Evolutionary conservation across 83 land plant species (phyloP), one percentile per base, ranked within the genome.

Genomic region (Larix sibirica): DNA sequence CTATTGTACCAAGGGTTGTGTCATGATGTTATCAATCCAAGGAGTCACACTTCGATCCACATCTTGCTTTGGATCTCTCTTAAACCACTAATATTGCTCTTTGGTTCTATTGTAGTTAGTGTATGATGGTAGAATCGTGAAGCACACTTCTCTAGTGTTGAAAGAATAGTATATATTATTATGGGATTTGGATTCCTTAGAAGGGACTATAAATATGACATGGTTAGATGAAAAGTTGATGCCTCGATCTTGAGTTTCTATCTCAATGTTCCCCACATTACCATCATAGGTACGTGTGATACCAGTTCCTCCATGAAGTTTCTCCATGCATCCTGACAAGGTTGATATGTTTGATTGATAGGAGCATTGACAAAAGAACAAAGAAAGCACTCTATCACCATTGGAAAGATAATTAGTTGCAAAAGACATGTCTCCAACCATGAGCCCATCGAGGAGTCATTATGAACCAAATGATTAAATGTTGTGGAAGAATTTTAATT

Each of bases 281-380:
- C 96, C 98, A 97, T 97, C 79, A 91, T 86, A 14, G 99, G 99
- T 9, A 95, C 83, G 73, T 79, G 91, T 66, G 98, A 94, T 1
- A 88, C 82, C 66, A 97, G 62, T 26, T 88, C 89, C 87, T 97
- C 92, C 93, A 95, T 86, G 84, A 93, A 95, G 98, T 98, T 95
- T 81, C 96, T 94, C 99, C 99, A 97, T 21, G 83, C 91, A 83
- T 97, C 99, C 99, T 98, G 95, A 8, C 94, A 95, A 21, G 98
- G 99, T 82, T 97, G 99, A 89, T 95, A 97, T 14, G 98, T 91
- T 86, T 97, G 98, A 80, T 92, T 90, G 26, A 90, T 97, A 50
- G 99, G 99, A 20, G 96, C 89, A 80, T 95, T 83, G 81, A 95
- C 92, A 83, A 97, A 97, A 16, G 91, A 87, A 81, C 95, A 88